Conservation (phyloP, 768 basidiomycete species). For the Cystofilobasidium macerans region DNA sequence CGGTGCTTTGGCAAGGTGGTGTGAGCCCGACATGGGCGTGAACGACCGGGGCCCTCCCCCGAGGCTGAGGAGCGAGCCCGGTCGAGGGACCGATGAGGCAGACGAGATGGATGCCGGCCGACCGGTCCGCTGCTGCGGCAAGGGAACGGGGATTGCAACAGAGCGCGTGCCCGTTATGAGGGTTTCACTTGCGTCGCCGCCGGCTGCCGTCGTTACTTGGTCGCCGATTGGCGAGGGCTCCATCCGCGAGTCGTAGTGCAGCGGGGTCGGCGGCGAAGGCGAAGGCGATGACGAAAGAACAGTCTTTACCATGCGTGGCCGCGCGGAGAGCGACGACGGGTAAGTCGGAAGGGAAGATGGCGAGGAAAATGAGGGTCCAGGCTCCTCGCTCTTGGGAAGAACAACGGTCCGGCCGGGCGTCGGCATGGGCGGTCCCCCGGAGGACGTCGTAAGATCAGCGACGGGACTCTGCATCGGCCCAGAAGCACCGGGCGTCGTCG, state of each 20-base stretch:
- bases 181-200: too few species aligned
- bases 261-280: not conserved
- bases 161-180: too few species aligned
- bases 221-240: too few species aligned
- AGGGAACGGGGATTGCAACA: not conserved
- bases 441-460: too few species aligned
- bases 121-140: not conserved
- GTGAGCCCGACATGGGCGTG: not conserved
- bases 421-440: not conserved
- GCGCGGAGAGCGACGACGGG: not conserved
- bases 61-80: not conserved
- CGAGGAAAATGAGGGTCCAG: too few species aligned
- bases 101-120: conserved; percentile 10
- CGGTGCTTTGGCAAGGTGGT: conserved; percentile 3
- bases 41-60: conserved; percentile 2
- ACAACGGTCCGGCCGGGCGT: not conserved
- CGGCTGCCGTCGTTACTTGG: too few species aligned
- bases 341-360: not conserved
- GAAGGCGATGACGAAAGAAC: too few species aligned
- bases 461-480: too few species aligned
- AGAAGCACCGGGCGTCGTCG: too few species aligned
- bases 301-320: too few species aligned
- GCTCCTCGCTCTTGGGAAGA: not conserved
- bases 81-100: not conserved
- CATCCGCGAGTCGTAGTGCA: not conserved